Evolutionary conservation across 1,139 yeast genomes (phyloP).

Genomic region (Debaryomyces nepalensis): DNA sequence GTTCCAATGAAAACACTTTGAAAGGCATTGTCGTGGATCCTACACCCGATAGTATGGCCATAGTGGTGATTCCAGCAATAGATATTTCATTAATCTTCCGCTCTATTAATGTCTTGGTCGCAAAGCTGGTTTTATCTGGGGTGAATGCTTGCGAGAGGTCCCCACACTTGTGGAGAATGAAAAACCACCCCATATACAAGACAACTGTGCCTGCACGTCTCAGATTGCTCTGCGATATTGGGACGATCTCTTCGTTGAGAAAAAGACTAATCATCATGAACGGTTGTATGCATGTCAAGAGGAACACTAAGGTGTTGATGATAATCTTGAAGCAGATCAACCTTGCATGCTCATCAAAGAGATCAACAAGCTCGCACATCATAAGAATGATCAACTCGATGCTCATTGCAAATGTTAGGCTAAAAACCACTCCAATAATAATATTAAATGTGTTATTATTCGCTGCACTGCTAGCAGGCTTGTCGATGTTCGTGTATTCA

Average conservation of each 20-base stretch:
- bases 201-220: conserved; percentile 19
- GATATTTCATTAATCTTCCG: conserved; percentile 63
- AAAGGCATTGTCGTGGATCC: conserved; percentile 75
- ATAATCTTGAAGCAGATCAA: conserved; percentile 35
- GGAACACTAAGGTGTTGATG: conserved; percentile 37
- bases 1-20: conserved; percentile 22
- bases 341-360: conserved; percentile 27
- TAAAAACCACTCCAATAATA: conserved; percentile 34
- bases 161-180: conserved; percentile 42
- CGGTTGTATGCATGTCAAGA: conserved; percentile 41
- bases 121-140: conserved; percentile 22
- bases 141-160: conserved; percentile 36
- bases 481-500: conserved; percentile 16
- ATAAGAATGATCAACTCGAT: conserved; percentile 39
- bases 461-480: conserved; percentile 1
- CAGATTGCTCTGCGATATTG: conserved; percentile 19
- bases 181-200: conserved; percentile 34
- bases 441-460: conserved; percentile 12
- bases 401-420: conserved; percentile 36
- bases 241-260: conserved; percentile 33
- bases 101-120: conserved; percentile 36
- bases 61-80: conserved; percentile 70
- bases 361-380: conserved; percentile 43
- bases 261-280: conserved; percentile 36
- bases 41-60: conserved; percentile 73